These are phyloP conservation scores for Ceratocystiopsis brevicomis DNA, from an alignment of 2,329 filamentous ascomycete species.

Conservation along the genomic window DNA sequence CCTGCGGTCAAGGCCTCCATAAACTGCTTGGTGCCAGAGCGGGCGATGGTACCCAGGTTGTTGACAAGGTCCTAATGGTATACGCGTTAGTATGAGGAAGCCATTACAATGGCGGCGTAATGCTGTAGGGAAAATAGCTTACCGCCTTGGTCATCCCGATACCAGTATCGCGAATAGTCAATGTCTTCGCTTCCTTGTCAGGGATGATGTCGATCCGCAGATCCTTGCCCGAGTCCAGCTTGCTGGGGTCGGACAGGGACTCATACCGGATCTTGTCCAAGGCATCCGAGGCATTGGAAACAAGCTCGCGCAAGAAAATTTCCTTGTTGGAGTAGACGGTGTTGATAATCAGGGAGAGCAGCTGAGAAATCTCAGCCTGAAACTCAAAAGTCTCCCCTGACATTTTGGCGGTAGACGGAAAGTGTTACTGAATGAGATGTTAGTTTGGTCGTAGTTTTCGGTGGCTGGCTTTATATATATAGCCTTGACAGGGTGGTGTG, in stretches of 20 bases:
- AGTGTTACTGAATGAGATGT: not conserved
- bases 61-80: constrained; percentile 72
- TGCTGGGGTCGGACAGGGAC: constrained; percentile 87
- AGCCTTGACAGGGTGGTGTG: not conserved
- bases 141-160: constrained; percentile 99
- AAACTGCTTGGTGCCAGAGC: constrained; percentile 99
- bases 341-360: constrained; percentile 99
- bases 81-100: not conserved
- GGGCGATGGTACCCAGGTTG: constrained; percentile 98
- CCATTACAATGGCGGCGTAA: too few relatives aligned
- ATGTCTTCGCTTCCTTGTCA: constrained; percentile 90
- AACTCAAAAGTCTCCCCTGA: constrained; percentile 93
- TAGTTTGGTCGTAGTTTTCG: too few relatives aligned
- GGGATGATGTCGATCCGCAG: constrained; percentile 98
- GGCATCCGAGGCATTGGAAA: constrained; percentile 97
- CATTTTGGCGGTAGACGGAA: constrained; percentile 40
- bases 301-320: constrained; percentile 96
- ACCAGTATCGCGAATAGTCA: constrained; percentile 94
- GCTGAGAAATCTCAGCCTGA: constrained; percentile 99
- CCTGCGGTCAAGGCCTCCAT: constrained; percentile 98
- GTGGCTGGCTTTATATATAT: too few relatives aligned
- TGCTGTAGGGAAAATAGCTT: constrained; percentile 27
- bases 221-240: constrained; percentile 95
- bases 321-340: constrained; percentile 99
- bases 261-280: constrained; percentile 99